phyloP scores from a whole-genome alignment of 2,329 filamentous ascomycete species.

The Trichoderma brevicompactum region DNA sequence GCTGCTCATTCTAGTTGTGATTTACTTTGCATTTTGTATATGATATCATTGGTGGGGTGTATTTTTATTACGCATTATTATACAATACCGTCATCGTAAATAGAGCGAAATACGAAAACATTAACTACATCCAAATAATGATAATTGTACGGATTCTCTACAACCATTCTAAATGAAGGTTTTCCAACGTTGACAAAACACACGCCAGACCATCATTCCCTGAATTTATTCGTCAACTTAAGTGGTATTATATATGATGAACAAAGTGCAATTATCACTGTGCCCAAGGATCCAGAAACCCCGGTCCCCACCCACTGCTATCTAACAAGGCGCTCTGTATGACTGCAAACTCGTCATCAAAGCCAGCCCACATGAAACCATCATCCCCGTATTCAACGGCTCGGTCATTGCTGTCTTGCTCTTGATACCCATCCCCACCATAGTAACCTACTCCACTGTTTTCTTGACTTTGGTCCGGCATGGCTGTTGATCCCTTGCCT shows the following conservation, averaged over 20 bases:
- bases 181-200: too few species aligned
- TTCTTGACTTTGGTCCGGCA: neutral
- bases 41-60: neutral
- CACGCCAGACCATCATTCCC: too few species aligned
- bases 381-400: conserved; percentile 11
- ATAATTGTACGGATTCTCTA: too few species aligned
- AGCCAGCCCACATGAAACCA: conserved; percentile 25
- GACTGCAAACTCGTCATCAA: conserved; percentile 20
- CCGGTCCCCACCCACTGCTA: conserved; percentile 22
- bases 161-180: too few species aligned
- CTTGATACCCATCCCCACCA: neutral
- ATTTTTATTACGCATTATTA: neutral
- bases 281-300: conserved; percentile 21
- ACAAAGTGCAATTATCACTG: neutral
- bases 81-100: conserved; percentile 4
- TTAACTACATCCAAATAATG: too few species aligned
- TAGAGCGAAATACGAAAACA: conserved; percentile 14
- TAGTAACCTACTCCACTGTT: neutral
- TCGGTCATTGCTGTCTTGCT: neutral
- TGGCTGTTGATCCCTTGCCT: neutral
- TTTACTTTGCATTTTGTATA: conserved; percentile 9
- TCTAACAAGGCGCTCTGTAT: conserved; percentile 23
- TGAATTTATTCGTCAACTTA: neutral
- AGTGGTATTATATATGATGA: neutral
- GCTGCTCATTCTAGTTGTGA: neutral